Evolutionary conservation across 1,284 basidiomycete genomes (phyloP).

Genomic region (Rugosomyces carneus): DNA sequence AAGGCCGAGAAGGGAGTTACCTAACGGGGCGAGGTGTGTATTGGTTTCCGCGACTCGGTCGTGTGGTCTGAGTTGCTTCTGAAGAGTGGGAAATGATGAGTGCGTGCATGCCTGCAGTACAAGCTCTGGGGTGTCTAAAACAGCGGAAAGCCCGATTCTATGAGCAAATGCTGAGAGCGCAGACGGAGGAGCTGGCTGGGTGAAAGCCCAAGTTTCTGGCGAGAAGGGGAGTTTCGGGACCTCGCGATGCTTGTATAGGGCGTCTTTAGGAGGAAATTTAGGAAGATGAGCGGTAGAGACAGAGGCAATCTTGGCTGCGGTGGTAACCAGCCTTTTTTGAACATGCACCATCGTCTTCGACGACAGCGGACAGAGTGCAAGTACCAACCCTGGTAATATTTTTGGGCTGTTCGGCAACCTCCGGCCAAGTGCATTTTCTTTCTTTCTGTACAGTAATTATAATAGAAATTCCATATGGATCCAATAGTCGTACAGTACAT

Average conservation of each 20-base stretch:
- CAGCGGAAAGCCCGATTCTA: conserved; percentile 60
- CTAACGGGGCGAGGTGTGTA: conserved; percentile 73
- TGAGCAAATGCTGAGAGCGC: conserved; percentile 72
- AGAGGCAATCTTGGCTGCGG: conserved; percentile 50
- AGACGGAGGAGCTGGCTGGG: conserved; percentile 67
- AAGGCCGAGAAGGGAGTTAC: conserved; percentile 88
- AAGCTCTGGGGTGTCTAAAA: conserved; percentile 43
- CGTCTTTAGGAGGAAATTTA: conserved; percentile 59
- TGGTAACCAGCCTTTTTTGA: conserved; percentile 51
- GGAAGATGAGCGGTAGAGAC: conserved; percentile 48
- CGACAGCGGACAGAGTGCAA: not conserved
- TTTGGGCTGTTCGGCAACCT: conserved; percentile 17
- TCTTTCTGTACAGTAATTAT: not conserved
- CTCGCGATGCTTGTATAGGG: conserved; percentile 33
- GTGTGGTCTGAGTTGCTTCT: conserved; percentile 47
- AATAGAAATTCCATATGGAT: no score
- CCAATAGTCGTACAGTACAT: no score
- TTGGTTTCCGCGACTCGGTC: conserved; percentile 59
- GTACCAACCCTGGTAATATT: conserved; percentile 12
- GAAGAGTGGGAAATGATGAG: conserved; percentile 60
- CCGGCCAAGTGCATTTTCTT: conserved; percentile 1
- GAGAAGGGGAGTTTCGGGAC: conserved; percentile 40
- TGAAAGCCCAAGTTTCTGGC: conserved; percentile 60
- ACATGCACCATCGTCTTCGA: conserved; percentile 41
- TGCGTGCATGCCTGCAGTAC: conserved; percentile 79